These are phyloP conservation scores for Xylaria arbuscula DNA, from an alignment of 2,329 filamentous ascomycete genomes.

Conservation along the genomic window DNA sequence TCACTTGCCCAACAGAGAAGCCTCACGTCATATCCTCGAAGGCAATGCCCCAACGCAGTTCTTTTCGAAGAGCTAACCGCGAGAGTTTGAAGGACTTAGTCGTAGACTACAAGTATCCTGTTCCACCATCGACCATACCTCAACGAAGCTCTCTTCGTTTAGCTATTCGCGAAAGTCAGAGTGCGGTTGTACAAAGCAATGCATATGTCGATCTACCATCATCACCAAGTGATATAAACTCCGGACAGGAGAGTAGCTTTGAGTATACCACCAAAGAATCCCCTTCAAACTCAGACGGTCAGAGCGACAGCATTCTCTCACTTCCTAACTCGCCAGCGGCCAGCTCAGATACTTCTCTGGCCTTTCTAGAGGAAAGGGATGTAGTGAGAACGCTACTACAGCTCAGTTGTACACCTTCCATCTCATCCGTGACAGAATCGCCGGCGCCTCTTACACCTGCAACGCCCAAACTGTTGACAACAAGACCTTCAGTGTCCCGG, in stretches of 20 bases:
- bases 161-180: conserved; percentile 22
- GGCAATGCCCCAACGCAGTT: conserved; percentile 20
- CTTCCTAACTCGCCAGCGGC: not conserved
- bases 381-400: not conserved
- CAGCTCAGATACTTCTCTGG: not conserved
- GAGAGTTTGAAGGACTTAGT: conserved; percentile 12
- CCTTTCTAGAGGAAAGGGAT: not conserved
- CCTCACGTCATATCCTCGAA: not conserved
- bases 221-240: not conserved
- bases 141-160: conserved; percentile 32
- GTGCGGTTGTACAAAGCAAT: not conserved
- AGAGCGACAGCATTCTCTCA: not conserved
- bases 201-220: not conserved
- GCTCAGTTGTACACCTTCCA: not conserved
- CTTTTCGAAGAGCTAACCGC: conserved; percentile 30
- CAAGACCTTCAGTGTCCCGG: not conserved
- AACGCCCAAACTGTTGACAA: not conserved
- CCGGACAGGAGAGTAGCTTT: not conserved
- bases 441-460: not conserved
- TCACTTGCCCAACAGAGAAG: not conserved
- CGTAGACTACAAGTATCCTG: not conserved
- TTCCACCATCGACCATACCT: not conserved
- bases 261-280: not conserved
- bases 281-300: not conserved
- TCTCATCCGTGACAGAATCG: not conserved